phyloP scores from a whole-genome alignment of 2,329 filamentous ascomycete genomes.

The Alternaria hordeiaustralica region DNA sequence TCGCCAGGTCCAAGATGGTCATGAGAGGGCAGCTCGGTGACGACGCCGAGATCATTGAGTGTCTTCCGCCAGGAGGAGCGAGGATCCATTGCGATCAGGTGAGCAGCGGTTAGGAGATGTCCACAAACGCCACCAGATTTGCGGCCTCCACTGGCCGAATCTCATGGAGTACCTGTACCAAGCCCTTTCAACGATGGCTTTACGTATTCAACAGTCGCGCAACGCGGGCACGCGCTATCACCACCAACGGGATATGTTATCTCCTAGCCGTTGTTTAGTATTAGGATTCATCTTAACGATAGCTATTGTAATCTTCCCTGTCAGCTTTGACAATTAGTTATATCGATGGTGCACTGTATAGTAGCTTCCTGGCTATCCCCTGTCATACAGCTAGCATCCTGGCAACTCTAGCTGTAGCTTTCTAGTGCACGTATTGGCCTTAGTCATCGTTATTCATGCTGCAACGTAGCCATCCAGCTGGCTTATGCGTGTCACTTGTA shows the following conservation, averaged over 20 bases:
- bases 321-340: neutral
- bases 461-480: neutral
- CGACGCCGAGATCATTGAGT: neutral
- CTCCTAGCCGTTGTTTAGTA: neutral
- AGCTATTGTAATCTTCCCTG: neutral
- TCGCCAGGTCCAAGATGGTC: neutral
- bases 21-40: neutral
- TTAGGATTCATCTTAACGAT: no score
- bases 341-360: neutral
- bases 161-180: neutral
- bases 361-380: neutral
- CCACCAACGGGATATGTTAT: neutral
- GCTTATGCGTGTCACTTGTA: neutral
- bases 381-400: fast-evolving
- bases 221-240: neutral
- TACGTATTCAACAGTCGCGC: neutral
- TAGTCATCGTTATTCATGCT: neutral
- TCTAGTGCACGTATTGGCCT: neutral
- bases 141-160: neutral
- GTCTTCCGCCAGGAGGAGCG: neutral
- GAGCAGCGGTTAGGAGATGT: neutral
- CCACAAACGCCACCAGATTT: neutral
- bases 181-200: neutral
- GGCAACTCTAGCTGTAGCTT: neutral
- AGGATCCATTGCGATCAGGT: neutral